Evolutionary conservation across 2,329 filamentous ascomycete species (phyloP).

Genomic region (Aspergillus cejpii): DNA sequence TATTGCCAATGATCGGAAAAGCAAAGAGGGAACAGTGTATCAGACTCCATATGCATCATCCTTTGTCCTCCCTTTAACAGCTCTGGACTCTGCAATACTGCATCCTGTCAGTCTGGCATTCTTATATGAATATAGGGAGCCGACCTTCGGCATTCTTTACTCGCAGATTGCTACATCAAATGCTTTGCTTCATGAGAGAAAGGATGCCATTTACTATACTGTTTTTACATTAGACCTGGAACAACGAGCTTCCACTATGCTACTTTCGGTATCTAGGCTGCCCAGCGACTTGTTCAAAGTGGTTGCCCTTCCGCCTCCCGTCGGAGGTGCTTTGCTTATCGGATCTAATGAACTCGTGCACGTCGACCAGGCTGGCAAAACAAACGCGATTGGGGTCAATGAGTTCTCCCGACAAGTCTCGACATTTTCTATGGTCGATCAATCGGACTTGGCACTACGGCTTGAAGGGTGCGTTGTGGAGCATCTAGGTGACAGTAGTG

Average conservation of each 20-base stretch:
- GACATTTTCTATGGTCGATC: conserved; percentile 76
- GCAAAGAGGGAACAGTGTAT: conserved; percentile 31
- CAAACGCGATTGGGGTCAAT: conserved; percentile 88
- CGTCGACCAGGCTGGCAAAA: conserved; percentile 89
- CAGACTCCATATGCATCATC: conserved; percentile 76
- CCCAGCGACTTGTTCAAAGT: conserved; percentile 83
- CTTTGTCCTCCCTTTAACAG: conserved; percentile 84
- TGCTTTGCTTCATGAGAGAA: conserved; percentile 66
- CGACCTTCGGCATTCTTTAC: conserved; percentile 90
- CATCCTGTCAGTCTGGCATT: conserved; percentile 90
- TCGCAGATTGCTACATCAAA: conserved; percentile 66
- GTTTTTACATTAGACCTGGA: conserved; percentile 94
- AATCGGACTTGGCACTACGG: conserved; percentile 69
- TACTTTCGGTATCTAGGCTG: conserved; percentile 75
- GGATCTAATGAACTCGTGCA: conserved; percentile 90
- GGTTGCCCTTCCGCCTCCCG: conserved; percentile 72
- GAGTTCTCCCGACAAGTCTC: conserved; percentile 77
- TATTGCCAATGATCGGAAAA: conserved; percentile 22
- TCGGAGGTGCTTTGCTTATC: conserved; percentile 80
- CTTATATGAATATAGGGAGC: conserved; percentile 92
- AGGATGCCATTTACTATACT: conserved; percentile 80
- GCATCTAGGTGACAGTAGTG: conserved; percentile 65
- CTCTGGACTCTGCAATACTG: conserved; percentile 77
- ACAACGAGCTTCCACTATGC: conserved; percentile 84
- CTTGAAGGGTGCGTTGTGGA: conserved; percentile 77